Conservation (phyloP, 768 basidiomycete genomes). For the Pleurotus salmoneostramineus region DNA sequence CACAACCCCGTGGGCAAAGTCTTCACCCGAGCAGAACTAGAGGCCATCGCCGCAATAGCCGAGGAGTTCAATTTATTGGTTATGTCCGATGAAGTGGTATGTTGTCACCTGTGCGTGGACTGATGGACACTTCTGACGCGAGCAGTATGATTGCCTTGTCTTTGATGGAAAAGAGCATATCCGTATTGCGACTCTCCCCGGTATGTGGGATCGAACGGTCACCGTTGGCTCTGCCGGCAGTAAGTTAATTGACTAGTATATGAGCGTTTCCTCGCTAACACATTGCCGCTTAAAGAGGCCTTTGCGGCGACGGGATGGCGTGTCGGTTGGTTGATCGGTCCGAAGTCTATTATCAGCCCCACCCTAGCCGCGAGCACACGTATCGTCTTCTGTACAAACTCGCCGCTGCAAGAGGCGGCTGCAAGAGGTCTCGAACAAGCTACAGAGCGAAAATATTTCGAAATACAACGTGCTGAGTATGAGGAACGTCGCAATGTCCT, state of each 20-base stretch:
- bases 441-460: slow-evolving; percentile 68
- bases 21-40: slow-evolving; percentile 79
- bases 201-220: slow-evolving; percentile 98
- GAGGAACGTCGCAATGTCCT: slow-evolving; percentile 75
- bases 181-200: slow-evolving; percentile 90
- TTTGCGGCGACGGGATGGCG: slow-evolving; percentile 99
- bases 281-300: slow-evolving; percentile 51
- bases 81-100: slow-evolving; percentile 94
- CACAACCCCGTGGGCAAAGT: slow-evolving; percentile 99
- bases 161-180: slow-evolving; percentile 88
- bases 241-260: slow-evolving; percentile 31
- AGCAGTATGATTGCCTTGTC: slow-evolving; percentile 89
- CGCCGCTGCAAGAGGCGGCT: slow-evolving; percentile 91
- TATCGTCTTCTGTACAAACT: slow-evolving; percentile 94
- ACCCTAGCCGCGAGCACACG: slow-evolving; percentile 89
- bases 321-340: slow-evolving; percentile 94
- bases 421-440: slow-evolving; percentile 88
- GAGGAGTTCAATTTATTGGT: slow-evolving; percentile 91
- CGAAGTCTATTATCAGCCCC: slow-evolving; percentile 75
- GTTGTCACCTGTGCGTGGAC: slow-evolving; percentile 21
- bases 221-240: slow-evolving; percentile 96
- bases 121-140: neutral
- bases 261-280: neutral
- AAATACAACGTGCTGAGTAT: slow-evolving; percentile 73
- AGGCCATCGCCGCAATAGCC: slow-evolving; percentile 81